Evolutionary conservation across 768 basidiomycete genomes (phyloP), one percentile per base, ranked within the genome.

Genomic region (Podaxis mareebaensis): DNA sequence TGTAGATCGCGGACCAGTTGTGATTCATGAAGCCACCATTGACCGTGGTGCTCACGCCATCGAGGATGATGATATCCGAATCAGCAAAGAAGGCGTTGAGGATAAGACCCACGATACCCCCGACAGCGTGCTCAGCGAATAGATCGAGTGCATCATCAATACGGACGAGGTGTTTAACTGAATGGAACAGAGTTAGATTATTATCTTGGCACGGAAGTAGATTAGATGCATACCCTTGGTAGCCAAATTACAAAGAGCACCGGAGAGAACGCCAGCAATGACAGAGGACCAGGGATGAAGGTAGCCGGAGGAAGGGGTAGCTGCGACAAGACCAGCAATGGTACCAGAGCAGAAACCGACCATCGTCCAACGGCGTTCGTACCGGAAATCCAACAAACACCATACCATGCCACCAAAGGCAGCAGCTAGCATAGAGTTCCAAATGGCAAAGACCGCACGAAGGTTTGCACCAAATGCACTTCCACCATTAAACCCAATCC

Each of bases 341-440:
- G 93, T 92, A 24, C 95, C 95, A n/a, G 82, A 93, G 76, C 95
- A 96, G 74, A 97, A 91, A 33, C 93, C 93, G 67, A 96, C 93
- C 84, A 94, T 94, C 36, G 85, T 92, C 81, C 85, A 94, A 74
- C 92, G 91, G 59, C 86, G 79, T 73, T 93, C 91, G 61, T 91
- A 78, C 38, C 92, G 80, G 72, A 83, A 95, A 76, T 95, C 93
- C 61, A 92, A 80, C 58, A 88, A 73, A 69, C 89, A 92, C 93
- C 94, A 95, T 39, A 90, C 85, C 65, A 93, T 81, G 20, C 91
- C 94, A 36, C 86, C 92, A 65, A 91, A 87, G 2, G 92, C 90
- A 40, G 92, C 90, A 20, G 88, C 85, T 13, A 95, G 77, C 89
- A 94, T 95, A 44, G 92, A 90, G 75, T 95, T 95, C 87, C 93